phyloP scores from a whole-genome alignment of 2,329 filamentous ascomycete species.

The Epicoccum nigrum region DNA sequence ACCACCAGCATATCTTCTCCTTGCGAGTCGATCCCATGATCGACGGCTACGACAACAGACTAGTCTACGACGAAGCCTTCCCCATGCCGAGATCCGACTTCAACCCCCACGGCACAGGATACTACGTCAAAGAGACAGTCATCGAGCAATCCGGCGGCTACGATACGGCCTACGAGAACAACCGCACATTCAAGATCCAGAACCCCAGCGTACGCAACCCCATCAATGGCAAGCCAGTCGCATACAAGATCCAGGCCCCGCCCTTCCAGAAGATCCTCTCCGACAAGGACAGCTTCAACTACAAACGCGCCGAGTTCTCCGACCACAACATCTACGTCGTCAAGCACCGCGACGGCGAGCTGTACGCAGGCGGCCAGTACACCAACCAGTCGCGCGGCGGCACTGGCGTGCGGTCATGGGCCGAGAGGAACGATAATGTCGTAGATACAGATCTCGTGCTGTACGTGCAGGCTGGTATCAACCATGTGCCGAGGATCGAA shows the following conservation, averaged over 20 bases:
- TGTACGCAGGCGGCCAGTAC: slow-evolving; percentile 65
- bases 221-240: slow-evolving; percentile 56
- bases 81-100: slow-evolving; percentile 63
- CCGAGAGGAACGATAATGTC: slow-evolving; percentile 59
- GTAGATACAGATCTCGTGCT: slow-evolving; percentile 63
- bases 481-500: slow-evolving; percentile 61
- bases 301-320: slow-evolving; percentile 65
- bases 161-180: slow-evolving; percentile 54
- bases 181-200: slow-evolving; percentile 58
- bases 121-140: slow-evolving; percentile 55
- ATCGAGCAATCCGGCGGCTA: slow-evolving; percentile 57
- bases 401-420: slow-evolving; percentile 56
- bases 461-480: slow-evolving; percentile 64
- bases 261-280: slow-evolving; percentile 59
- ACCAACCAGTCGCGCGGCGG: slow-evolving; percentile 65
- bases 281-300: slow-evolving; percentile 60
- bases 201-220: slow-evolving; percentile 54
- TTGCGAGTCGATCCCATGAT: slow-evolving; percentile 57
- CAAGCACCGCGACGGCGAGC: slow-evolving; percentile 62
- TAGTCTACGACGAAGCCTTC: slow-evolving; percentile 61
- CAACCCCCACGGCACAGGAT: slow-evolving; percentile 63
- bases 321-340: slow-evolving; percentile 65
- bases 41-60: slow-evolving; percentile 54
- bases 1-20: slow-evolving; percentile 79
- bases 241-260: slow-evolving; percentile 58